Evolutionary conservation across 2,329 filamentous ascomycete species (phyloP).

Genomic region (Trichophaea hybrida): DNA sequence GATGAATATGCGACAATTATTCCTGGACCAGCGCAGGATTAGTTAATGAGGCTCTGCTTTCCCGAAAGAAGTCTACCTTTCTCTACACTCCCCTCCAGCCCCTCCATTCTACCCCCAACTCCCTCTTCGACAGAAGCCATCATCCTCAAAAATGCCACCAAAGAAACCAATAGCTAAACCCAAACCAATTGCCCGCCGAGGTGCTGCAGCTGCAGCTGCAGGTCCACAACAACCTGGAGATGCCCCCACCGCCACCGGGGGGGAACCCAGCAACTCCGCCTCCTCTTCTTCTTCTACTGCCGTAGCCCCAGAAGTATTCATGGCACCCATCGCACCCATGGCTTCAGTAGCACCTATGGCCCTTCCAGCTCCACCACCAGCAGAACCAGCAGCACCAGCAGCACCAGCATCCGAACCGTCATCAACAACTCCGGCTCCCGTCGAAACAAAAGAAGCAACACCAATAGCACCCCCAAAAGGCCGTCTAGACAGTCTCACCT

Average conservation of each 20-base stretch:
- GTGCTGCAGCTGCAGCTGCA: conserved; percentile 5
- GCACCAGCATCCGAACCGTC: not conserved
- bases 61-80: no score
- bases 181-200: conserved; percentile 17
- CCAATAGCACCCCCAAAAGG: conserved; percentile 20
- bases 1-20: no score
- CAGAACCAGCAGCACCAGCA: not conserved
- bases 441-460: conserved; percentile 15
- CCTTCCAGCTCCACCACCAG: not conserved
- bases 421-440: conserved; percentile 10
- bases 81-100: no score
- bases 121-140: no score
- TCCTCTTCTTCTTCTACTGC: not conserved
- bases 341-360: not conserved
- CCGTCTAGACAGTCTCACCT: conserved; percentile 23
- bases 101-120: no score
- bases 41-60: no score
- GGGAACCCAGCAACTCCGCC: not conserved
- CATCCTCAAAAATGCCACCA: conserved; percentile 7
- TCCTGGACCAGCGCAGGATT: no score
- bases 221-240: no score
- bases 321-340: not conserved
- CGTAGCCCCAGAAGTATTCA: not conserved
- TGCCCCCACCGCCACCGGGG: not conserved
- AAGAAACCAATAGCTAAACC: conserved; percentile 16